These are phyloP conservation scores for Penicillium psychrosexuale DNA, from an alignment of 2,329 filamentous ascomycete genomes.

Conservation along the genomic window DNA sequence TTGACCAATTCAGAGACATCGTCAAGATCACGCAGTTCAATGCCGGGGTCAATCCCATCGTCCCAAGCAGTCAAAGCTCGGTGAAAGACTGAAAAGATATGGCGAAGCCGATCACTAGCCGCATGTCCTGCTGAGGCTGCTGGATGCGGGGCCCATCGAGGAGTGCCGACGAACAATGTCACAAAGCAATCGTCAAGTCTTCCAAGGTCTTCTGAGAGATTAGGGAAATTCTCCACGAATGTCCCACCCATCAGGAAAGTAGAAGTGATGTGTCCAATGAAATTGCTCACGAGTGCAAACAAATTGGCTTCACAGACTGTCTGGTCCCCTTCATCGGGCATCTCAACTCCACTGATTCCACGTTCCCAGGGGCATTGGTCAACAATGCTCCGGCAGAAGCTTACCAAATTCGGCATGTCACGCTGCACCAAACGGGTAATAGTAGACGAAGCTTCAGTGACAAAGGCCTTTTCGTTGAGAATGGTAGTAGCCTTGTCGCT, in stretches of 20 bases:
- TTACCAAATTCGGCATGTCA: conserved; percentile 56
- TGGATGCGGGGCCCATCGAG: conserved; percentile 55
- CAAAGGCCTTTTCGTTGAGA: conserved; percentile 49
- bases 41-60: conserved; percentile 42
- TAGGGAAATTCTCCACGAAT: conserved; percentile 52
- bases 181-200: conserved; percentile 54
- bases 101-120: conserved; percentile 43
- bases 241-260: conserved; percentile 53
- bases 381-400: conserved; percentile 57
- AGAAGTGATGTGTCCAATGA: conserved; percentile 50
- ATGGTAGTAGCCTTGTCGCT: conserved; percentile 37
- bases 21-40: conserved; percentile 48
- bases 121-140: conserved; percentile 49
- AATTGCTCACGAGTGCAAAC: conserved; percentile 54
- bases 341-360: conserved; percentile 41
- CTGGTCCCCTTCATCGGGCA: conserved; percentile 39
- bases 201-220: conserved; percentile 55
- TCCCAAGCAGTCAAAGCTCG: conserved; percentile 43
- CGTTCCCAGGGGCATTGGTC: conserved; percentile 64
- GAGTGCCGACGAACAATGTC: conserved; percentile 54
- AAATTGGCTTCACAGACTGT: conserved; percentile 53
- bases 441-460: conserved; percentile 41
- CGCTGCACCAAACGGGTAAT: conserved; percentile 43
- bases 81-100: conserved; percentile 43
- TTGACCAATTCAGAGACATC: conserved; percentile 49